These are phyloP conservation scores for Thielaviopsis musarum DNA, from an alignment of 2,329 filamentous ascomycete species.

Conservation along the genomic window DNA sequence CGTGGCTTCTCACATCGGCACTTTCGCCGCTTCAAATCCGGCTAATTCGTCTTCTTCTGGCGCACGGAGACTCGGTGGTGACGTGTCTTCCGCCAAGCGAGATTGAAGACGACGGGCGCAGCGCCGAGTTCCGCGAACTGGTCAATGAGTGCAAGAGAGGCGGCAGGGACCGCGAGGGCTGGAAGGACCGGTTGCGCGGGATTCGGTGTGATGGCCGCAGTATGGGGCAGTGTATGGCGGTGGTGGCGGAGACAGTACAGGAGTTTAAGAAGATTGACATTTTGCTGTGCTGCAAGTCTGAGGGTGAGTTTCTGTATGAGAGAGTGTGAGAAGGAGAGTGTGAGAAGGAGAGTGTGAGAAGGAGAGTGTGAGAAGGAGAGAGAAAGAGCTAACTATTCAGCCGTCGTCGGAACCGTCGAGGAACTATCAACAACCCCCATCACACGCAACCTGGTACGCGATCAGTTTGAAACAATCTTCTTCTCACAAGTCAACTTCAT, in stretches of 20 bases:
- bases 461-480: slow-evolving; percentile 90
- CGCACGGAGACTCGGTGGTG: slow-evolving; percentile 83
- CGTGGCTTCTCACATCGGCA: slow-evolving; percentile 84
- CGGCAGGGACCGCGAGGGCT: slow-evolving; percentile 52
- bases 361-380: no score
- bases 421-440: slow-evolving; percentile 60
- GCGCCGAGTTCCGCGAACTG: slow-evolving; percentile 64
- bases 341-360: no score
- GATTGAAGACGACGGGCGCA: slow-evolving; percentile 59
- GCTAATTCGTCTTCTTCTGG: slow-evolving; percentile 62
- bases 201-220: slow-evolving; percentile 46
- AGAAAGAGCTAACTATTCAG: slow-evolving; percentile 23
- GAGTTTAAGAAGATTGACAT: slow-evolving; percentile 82
- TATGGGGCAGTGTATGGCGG: slow-evolving; percentile 62
- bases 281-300: slow-evolving; percentile 72
- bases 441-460: slow-evolving; percentile 63
- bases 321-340: no score
- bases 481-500: slow-evolving; percentile 95
- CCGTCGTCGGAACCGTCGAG: slow-evolving; percentile 79
- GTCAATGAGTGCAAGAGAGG: slow-evolving; percentile 50
- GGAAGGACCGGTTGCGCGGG: slow-evolving; percentile 59
- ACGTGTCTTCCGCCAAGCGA: slow-evolving; percentile 66
- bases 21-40: slow-evolving; percentile 73
- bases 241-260: slow-evolving; percentile 70
- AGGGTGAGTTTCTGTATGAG: slow-evolving; percentile 36